phyloP scores from a whole-genome alignment of 1,284 basidiomycete species.

The Leccinum subspadiceum region DNA sequence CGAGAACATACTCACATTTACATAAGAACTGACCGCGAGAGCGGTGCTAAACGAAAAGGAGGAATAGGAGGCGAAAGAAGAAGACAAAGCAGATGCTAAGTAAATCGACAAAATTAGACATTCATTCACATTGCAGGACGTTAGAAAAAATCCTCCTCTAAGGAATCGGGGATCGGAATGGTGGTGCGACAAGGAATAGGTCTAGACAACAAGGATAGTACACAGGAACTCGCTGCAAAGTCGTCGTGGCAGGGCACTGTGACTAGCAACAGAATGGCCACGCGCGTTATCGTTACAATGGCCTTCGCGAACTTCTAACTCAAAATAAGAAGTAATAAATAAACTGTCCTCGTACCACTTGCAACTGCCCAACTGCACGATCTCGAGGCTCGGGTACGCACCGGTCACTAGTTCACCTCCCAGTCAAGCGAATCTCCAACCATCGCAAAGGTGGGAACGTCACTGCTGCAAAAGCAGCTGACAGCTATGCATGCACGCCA shows the following conservation, averaged over 20 bases:
- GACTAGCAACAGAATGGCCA: not conserved
- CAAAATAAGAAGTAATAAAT: not conserved
- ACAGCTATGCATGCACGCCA: constrained; percentile 33
- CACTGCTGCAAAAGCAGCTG: constrained; percentile 42
- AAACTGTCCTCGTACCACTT: not conserved
- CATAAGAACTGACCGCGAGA: no score
- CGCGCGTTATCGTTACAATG: not conserved
- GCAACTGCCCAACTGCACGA: not conserved
- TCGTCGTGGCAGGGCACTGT: no score
- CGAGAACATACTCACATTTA: no score
- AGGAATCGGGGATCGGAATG: not conserved
- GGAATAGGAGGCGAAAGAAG: no score
- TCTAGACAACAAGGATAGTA: not conserved
- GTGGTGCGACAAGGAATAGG: not conserved
- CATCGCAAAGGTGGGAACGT: constrained; percentile 43
- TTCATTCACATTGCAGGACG: no score
- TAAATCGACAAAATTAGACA: no score
- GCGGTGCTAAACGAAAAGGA: no score
- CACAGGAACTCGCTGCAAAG: not conserved
- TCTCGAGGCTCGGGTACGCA: not conserved
- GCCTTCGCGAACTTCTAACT: not conserved
- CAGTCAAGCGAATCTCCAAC: constrained; percentile 43
- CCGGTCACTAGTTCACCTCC: constrained; percentile 29
- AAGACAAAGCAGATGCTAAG: no score
- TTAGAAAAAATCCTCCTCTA: no score